Base-by-base conservation (phyloP, 2,329 filamentous ascomycete genomes). In the Trichoderma atroviride region DNA sequence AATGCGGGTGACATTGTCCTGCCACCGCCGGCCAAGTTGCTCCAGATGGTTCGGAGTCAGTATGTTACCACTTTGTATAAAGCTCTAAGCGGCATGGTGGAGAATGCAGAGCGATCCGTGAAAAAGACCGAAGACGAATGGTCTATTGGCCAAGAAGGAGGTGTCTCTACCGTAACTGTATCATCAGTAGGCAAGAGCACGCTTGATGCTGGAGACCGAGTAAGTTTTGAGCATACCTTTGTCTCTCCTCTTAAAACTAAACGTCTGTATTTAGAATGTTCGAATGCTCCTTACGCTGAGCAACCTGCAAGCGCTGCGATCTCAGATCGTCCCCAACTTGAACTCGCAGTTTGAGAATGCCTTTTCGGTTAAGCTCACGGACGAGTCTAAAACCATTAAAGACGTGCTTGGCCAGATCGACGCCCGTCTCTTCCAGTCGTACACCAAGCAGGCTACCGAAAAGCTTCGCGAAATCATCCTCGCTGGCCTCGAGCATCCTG, bases 1-100 rank as follows among this genome's bases (percentile, higher is more conserved):
- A 91, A 88, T 29, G 87, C 90, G 5, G 88, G 85, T 58, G 90
- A 93, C 75, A 94, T 99, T 72, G 89, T 98, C 69, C 87, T 91
- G 29, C 91, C 95, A 22, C 96, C 96, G 5, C 91, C 93, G 43
- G 86, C 91, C 9, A 99, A 98, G 79, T 83, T 97, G 55, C 83
- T 98, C 55, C 92, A 97, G 78, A 93, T 94, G 88, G 93, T 98
- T 19, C 88, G 94, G 72, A 91, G 90, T 72, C 93, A 97, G 76
- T 99, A 99, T 76, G 94, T 97, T 19, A 94, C 91, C 7, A 97
- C 94, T 69, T 83, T 99, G 55, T 98, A 98, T 81, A 97, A 97
- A 79, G 93, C 93, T 7, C 82, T 99, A 47, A 96, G 93, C 75
- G 96, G 95, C 27, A 95, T 99, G 89, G 94, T 99, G 1, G 96